Evolutionary conservation across 2,329 filamentous ascomycete genomes (phyloP).

Genomic region (Pseudogymnoascus sp.): DNA sequence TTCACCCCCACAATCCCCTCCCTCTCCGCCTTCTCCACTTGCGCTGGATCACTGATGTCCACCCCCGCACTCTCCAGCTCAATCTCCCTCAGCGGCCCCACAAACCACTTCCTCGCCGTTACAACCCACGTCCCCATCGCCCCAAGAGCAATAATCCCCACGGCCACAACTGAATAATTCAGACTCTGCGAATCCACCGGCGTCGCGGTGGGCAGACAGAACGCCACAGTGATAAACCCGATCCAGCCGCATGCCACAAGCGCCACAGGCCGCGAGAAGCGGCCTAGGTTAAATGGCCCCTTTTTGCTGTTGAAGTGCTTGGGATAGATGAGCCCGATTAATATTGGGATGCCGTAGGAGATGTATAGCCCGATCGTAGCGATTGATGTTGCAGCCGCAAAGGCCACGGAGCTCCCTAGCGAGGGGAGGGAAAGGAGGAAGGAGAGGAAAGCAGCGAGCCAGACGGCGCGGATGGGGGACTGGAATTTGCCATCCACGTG

Average conservation of each 20-base stretch:
- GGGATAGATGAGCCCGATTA: slow-evolving; percentile 47
- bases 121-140: slow-evolving; percentile 43
- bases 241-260: slow-evolving; percentile 45
- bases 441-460: slow-evolving; percentile 46
- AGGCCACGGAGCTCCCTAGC: slow-evolving; percentile 48
- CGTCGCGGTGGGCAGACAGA: slow-evolving; percentile 49
- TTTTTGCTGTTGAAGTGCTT: slow-evolving; percentile 42
- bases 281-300: slow-evolving; percentile 48
- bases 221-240: slow-evolving; percentile 47
- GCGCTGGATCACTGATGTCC: slow-evolving; percentile 35
- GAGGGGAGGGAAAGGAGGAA: slow-evolving; percentile 50
- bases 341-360: slow-evolving; percentile 50
- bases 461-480: slow-evolving; percentile 46
- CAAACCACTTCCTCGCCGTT: slow-evolving; percentile 49
- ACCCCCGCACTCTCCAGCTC: slow-evolving; percentile 42
- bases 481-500: slow-evolving; percentile 43
- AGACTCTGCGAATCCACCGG: slow-evolving; percentile 49
- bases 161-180: slow-evolving; percentile 53
- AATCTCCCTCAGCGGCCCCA: slow-evolving; percentile 47
- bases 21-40: neutral
- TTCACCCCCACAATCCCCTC: neutral
- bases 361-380: slow-evolving; percentile 51
- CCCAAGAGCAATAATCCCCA: slow-evolving; percentile 47
- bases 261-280: slow-evolving; percentile 41
- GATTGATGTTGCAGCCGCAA: slow-evolving; percentile 51